Base-by-base conservation (phyloP, 164 flowering plant genomes). In the Vitis riparia region DNA sequence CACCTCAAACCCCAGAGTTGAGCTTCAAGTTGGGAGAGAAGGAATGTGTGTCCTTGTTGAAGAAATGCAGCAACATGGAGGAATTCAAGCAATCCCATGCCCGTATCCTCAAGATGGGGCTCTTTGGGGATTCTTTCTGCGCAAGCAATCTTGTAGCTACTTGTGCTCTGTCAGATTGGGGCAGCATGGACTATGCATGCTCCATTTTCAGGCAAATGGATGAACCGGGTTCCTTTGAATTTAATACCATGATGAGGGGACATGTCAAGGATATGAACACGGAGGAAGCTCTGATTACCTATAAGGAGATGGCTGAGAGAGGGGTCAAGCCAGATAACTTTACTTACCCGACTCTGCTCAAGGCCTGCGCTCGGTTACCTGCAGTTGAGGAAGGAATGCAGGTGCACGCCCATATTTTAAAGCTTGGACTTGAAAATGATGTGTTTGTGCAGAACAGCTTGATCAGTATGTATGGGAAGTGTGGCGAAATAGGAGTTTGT, bases 121-220 rank as follows among this genome's bases (percentile, higher is more conserved):
- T 86, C 44, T 77, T 82, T 57, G 75, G 55, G 30, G 75, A 77
- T 60, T 63, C 86, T 17, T 83, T 75, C 30, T 73, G 79, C 23
- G 71, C 81, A n/a, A 78, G 86, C 75, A 83, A 79, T 79, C 84
- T 91, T 62, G 13, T 93, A 11, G 74, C 84, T 0, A 72, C 86
- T 51, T 87, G 89, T 71, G 94, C 94, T 68, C 83, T 89, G 8
- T 84, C 97, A 11, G 70, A 71, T 5, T 93, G 97, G 97, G 91
- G 91, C 6, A 87, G 88, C 83, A 89, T 91, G 92, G 89, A 83
- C 59, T 89, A 91, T 68, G 98, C 97, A 2, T 79, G 85, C 77
- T 89, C 89, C 58, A 85, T 93, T 59, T 93, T 93, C 71, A 14
- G 72, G 13, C 81, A 75, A 69, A 79, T 90, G 13, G 86, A 82